phyloP scores from a whole-genome alignment of 176 grass and related monocot species.

The Triticum turgidum region DNA sequence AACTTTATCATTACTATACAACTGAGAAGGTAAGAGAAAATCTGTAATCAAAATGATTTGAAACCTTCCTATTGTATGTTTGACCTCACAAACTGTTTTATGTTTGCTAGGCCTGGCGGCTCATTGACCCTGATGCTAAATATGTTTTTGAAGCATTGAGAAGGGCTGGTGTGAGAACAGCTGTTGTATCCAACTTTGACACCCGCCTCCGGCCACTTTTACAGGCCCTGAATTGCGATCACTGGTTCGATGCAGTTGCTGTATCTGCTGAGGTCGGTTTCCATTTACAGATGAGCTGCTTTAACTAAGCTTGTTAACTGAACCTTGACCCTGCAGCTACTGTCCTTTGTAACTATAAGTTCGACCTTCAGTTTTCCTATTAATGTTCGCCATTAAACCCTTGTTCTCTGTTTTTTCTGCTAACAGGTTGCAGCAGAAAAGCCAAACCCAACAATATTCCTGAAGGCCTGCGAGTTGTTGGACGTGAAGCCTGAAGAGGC shows the following conservation, averaged over 20 bases:
- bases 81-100: slow-evolving; percentile 26
- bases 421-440: slow-evolving; percentile 87
- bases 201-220: slow-evolving; percentile 84
- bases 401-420: background rate
- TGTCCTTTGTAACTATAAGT: background rate
- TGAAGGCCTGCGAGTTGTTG: slow-evolving; percentile 85
- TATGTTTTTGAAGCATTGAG: slow-evolving; percentile 72
- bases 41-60: background rate
- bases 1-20: slow-evolving; percentile 87
- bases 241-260: slow-evolving; percentile 94
- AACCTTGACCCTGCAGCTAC: background rate
- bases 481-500: slow-evolving; percentile 85
- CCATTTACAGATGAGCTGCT: background rate
- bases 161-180: slow-evolving; percentile 90
- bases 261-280: slow-evolving; percentile 84
- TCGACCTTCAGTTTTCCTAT: background rate
- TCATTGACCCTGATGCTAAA: slow-evolving; percentile 84
- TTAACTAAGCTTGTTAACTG: background rate
- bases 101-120: slow-evolving; percentile 75
- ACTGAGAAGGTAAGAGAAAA: slow-evolving; percentile 74
- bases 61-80: slow-evolving; percentile 7
- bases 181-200: slow-evolving; percentile 95
- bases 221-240: slow-evolving; percentile 79
- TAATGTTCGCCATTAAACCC: background rate
- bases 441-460: slow-evolving; percentile 95